phyloP scores from a whole-genome alignment of 345 rosid species.

The Passiflora organensis region DNA sequence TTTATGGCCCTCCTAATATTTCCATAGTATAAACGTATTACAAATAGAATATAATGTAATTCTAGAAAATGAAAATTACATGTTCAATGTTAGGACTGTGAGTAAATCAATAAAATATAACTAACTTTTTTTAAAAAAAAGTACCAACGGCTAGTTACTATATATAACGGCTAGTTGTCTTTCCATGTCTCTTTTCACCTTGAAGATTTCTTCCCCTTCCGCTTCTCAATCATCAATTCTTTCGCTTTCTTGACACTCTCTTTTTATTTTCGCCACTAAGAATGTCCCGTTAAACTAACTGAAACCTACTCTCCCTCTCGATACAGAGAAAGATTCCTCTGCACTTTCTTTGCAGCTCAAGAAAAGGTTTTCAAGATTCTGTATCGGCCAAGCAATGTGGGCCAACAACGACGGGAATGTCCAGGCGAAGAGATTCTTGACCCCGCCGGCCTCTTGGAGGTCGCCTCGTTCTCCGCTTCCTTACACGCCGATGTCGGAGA shows the following conservation, averaged over 20 bases:
- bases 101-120: too few species aligned
- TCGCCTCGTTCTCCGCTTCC: conserved; percentile 14
- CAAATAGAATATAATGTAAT: too few species aligned
- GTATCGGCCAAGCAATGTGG: too few species aligned
- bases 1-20: too few species aligned
- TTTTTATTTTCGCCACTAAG: not conserved
- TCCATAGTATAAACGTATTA: too few species aligned
- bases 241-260: not conserved
- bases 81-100: too few species aligned
- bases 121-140: too few species aligned
- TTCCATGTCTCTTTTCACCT: not conserved
- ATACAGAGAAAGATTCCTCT: too few species aligned
- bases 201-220: not conserved
- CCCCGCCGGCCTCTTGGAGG: conserved; percentile 52
- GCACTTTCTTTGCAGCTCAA: too few species aligned
- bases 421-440: conserved; percentile 35
- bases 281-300: not conserved
- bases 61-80: too few species aligned
- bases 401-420: conserved; percentile 25
- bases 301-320: too few species aligned
- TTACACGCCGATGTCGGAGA: conserved; percentile 48
- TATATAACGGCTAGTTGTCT: conserved; percentile 33
- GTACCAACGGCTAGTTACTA: conserved; percentile 23
- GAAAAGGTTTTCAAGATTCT: too few species aligned
- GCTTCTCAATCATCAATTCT: conserved; percentile 14